A percentile compares a stretch with the other conserved stretches of the same genome.
Conservation (phyloP, 176 grass and related monocot genomes). For the Zoysia pacifica region DNA sequence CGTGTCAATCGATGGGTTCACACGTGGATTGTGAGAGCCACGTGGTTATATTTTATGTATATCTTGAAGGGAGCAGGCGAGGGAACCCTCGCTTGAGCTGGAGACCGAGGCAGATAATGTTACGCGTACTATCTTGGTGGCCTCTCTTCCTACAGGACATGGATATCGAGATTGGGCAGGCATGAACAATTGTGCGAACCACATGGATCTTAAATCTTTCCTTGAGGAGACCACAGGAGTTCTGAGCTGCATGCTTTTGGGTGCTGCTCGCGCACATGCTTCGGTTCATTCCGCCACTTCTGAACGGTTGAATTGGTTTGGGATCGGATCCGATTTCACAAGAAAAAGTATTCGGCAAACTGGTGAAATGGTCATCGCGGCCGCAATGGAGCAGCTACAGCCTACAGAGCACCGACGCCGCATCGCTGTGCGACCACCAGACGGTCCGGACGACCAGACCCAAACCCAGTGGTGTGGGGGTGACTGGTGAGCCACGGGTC, state of each 20-base stretch:
- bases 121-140: background rate
- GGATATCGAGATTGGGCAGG: background rate
- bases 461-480: no score
- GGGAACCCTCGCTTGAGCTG: no score
- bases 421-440: no score
- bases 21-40: background rate
- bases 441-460: no score
- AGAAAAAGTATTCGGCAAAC: no score
- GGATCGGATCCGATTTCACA: background rate
- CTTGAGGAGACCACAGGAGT: background rate
- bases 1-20: background rate
- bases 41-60: background rate
- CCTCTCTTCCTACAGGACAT: background rate
- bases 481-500: no score
- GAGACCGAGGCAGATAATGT: background rate
- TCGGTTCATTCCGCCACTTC: background rate
- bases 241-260: background rate
- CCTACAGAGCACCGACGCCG: no score
- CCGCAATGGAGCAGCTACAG: no score
- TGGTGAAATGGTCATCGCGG: no score
- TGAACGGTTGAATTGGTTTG: background rate
- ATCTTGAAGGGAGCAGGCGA: background rate
- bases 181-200: background rate
- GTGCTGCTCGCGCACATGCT: background rate
- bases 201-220: background rate